A percentile compares a stretch with the other conserved stretches of the same genome.
Conservation (phyloP, 106 monocot genomes). For the Acanthochlamys bracteata region DNA sequence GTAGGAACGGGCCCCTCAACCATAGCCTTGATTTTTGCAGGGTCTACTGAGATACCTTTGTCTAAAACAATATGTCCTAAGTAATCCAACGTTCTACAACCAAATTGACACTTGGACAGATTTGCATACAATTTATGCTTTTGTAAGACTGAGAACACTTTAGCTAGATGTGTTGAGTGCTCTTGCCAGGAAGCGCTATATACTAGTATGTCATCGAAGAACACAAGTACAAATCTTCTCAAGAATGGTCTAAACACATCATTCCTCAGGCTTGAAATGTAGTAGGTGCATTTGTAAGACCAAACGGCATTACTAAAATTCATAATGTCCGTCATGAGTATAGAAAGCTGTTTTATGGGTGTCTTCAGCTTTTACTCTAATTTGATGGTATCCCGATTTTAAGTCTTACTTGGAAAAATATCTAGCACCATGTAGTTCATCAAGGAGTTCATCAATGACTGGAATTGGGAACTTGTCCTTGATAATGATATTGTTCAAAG, state of each 20-base stretch:
- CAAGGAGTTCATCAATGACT: conserved; percentile 4
- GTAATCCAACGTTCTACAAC: not conserved
- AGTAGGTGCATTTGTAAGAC: conserved; percentile 2
- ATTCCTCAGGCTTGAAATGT: conserved; percentile 7
- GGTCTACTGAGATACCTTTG: not conserved
- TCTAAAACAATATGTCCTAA: conserved; percentile 1
- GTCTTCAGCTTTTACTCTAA: not conserved
- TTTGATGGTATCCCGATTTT: conserved; percentile 5
- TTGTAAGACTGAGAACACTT: not conserved
- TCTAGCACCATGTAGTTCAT: not conserved
- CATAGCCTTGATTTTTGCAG: not conserved
- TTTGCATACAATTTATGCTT: not conserved
- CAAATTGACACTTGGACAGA: not conserved
- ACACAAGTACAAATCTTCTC: not conserved
- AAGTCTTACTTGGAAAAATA: conserved; percentile 2
- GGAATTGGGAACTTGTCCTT: conserved; percentile 10
- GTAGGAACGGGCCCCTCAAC: not conserved
- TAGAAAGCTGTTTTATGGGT: conserved; percentile 3
- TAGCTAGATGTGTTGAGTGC: not conserved
- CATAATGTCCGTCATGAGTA: not conserved
- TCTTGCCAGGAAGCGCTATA: not conserved
- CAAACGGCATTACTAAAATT: conserved; percentile 1
- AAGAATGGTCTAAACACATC: not conserved
- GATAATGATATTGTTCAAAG: not conserved
- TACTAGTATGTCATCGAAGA: conserved; percentile 8